These are phyloP conservation scores for Breviolum minutum DNA, from an alignment of 73 alveolate genomes.

Conservation along the genomic window DNA sequence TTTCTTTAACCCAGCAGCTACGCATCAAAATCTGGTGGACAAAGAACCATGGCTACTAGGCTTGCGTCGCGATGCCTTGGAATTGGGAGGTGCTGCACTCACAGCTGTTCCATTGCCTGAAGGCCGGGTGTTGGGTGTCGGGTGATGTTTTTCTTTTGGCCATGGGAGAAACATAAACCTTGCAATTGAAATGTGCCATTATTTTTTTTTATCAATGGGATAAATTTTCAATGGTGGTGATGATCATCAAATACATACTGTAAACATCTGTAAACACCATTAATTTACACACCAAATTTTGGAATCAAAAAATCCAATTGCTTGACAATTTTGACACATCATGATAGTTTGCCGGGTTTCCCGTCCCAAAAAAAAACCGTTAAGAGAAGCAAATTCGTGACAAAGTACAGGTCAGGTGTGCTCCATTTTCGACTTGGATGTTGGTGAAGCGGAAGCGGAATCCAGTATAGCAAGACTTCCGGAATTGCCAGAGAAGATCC, in stretches of 20 bases:
- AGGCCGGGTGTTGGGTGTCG: not conserved
- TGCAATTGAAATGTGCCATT: too few species aligned
- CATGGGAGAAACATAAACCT: too few species aligned
- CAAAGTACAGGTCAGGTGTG: conserved; percentile 30
- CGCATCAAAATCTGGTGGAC: not conserved
- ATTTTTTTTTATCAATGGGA: too few species aligned
- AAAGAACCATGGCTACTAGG: conserved; percentile 23
- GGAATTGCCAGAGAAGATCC: conserved; percentile 25
- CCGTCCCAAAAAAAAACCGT: too few species aligned
- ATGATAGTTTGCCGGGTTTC: too few species aligned
- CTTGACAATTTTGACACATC: too few species aligned
- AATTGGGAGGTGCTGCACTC: conserved; percentile 59
- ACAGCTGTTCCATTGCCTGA: conserved; percentile 29
- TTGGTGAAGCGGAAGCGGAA: not conserved
- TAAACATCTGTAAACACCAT: too few species aligned
- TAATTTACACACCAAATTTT: not conserved
- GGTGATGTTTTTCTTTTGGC: not conserved
- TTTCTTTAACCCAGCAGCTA: not conserved
- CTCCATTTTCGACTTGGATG: conserved; percentile 64
- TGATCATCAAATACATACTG: not conserved
- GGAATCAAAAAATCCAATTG: too few species aligned
- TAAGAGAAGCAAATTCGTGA: too few species aligned
- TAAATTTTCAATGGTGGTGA: too few species aligned
- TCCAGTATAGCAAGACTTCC: not conserved
- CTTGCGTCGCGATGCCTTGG: conserved; percentile 42